phyloP scores from a whole-genome alignment of 139 green algal species.

The Coccomyxa sp. region DNA sequence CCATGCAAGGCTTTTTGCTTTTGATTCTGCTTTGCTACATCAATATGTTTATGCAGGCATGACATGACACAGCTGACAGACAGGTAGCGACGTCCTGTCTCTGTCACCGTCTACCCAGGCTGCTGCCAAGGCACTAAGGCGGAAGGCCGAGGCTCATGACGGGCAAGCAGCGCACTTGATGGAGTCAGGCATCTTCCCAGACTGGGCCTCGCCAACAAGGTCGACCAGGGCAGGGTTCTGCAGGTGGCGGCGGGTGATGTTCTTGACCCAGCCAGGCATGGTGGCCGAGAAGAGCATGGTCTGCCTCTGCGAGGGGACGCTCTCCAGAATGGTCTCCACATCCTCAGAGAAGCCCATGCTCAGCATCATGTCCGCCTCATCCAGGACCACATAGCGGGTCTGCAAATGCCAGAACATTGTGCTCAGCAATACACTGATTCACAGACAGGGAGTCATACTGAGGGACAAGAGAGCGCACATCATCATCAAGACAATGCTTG shows the following conservation, averaged over 20 bases:
- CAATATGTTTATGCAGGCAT: no score
- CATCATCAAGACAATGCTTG: no score
- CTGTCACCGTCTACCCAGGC: no score
- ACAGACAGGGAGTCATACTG: no score
- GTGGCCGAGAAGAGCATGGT: slow-evolving; percentile 97
- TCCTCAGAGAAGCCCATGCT: slow-evolving; percentile 97
- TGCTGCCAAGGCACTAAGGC: no score
- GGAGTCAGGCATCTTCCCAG: slow-evolving; percentile 63
- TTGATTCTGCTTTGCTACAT: no score
- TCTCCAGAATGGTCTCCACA: slow-evolving; percentile 90
- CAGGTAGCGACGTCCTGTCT: no score
- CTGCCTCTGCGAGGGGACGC: slow-evolving; percentile 74
- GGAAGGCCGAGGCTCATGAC: no score
- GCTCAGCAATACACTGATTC: no score
- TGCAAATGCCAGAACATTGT: slow-evolving; percentile 1
- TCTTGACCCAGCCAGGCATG: slow-evolving; percentile 93
- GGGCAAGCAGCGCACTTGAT: slow-evolving; percentile 15
- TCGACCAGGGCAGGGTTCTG: slow-evolving; percentile 85
- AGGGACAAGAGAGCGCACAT: no score
- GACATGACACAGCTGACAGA: no score
- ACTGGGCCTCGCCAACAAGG: slow-evolving; percentile 82
- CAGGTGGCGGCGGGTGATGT: slow-evolving; percentile 74
- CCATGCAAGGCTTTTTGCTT: no score
- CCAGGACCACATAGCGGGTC: slow-evolving; percentile 79
- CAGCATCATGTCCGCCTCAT: slow-evolving; percentile 99